Percentiles rank a stretch among this genome's conserved stretches.
phyloP scores from a whole-genome alignment of 306 rosid genomes.

The Cucumis hystrix region DNA sequence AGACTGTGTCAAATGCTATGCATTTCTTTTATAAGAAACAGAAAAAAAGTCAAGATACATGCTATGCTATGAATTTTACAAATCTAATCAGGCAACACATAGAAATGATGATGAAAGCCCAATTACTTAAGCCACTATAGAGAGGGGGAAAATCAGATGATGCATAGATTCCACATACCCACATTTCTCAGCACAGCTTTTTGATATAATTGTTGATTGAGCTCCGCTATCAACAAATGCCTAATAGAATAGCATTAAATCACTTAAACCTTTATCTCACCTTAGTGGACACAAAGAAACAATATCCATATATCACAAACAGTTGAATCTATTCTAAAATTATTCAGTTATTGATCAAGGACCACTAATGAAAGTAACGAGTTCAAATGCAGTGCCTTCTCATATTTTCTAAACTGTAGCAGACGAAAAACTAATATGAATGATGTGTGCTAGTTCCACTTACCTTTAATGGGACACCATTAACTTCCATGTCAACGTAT shows the following conservation, averaged over 20 bases:
- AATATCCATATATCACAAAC: neutral
- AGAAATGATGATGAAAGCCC: neutral
- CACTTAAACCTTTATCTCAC: neutral
- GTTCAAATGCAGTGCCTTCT: neutral
- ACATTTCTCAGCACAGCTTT: conserved; percentile 88
- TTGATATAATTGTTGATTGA: conserved; percentile 92
- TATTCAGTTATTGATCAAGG: neutral
- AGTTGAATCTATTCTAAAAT: neutral
- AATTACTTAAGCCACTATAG: neutral
- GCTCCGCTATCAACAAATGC: conserved; percentile 99
- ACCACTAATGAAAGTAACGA: neutral
- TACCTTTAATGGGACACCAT: conserved; percentile 92
- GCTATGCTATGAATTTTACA: neutral
- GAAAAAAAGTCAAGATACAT: too few relatives aligned
- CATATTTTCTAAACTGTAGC: conserved; percentile 7
- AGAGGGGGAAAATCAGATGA: neutral
- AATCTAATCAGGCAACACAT: neutral
- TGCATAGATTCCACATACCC: conserved; percentile 49
- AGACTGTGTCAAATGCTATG: neutral
- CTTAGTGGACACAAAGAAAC: neutral
- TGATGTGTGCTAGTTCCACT: neutral
- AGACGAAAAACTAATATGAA: neutral
- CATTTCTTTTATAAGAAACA: neutral
- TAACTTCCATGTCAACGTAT: conserved; percentile 98
- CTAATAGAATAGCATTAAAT: conserved; percentile 25